Evolutionary conservation across 2,329 filamentous ascomycete species (phyloP).

Genomic region (Didymellaceae sp.): DNA sequence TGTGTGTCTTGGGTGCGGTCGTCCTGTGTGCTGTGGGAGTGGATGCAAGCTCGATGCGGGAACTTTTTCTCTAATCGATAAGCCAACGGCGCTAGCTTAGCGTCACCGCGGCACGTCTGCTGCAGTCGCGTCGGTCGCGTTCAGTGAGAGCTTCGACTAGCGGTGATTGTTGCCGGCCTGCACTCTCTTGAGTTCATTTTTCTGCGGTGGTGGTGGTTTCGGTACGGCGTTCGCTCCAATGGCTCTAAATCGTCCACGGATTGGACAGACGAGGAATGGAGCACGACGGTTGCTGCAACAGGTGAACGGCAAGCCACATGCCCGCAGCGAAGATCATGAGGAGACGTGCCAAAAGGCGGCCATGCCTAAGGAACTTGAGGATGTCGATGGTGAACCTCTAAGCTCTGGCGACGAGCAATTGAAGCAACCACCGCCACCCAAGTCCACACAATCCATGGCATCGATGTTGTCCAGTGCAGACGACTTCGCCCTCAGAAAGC

Average conservation of each 20-base stretch:
- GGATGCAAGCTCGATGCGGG: slow-evolving; percentile 11
- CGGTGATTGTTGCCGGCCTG: neutral
- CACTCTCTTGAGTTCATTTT: neutral
- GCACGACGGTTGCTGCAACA: slow-evolving; percentile 33
- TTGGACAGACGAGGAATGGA: slow-evolving; percentile 9
- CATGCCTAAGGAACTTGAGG: neutral
- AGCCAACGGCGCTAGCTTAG: neutral
- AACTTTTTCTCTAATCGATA: slow-evolving; percentile 32
- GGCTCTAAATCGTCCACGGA: neutral
- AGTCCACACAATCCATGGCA: neutral
- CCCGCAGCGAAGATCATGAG: slow-evolving; percentile 47
- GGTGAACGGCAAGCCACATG: slow-evolving; percentile 46
- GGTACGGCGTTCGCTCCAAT: neutral
- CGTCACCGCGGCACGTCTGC: neutral
- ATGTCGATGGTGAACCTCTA: slow-evolving; percentile 29
- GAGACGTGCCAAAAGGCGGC: slow-evolving; percentile 14
- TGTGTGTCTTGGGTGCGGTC: neutral
- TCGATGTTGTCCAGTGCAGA: neutral
- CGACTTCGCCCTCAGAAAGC: neutral
- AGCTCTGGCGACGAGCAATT: slow-evolving; percentile 31
- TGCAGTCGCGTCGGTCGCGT: neutral
- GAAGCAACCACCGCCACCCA: neutral
- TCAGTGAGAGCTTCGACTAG: neutral
- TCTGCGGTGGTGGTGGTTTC: neutral
- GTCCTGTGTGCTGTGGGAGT: slow-evolving; percentile 5